phyloP scores from a whole-genome alignment of 2,329 filamentous ascomycete genomes.

The Colletotrichum trifolii region DNA sequence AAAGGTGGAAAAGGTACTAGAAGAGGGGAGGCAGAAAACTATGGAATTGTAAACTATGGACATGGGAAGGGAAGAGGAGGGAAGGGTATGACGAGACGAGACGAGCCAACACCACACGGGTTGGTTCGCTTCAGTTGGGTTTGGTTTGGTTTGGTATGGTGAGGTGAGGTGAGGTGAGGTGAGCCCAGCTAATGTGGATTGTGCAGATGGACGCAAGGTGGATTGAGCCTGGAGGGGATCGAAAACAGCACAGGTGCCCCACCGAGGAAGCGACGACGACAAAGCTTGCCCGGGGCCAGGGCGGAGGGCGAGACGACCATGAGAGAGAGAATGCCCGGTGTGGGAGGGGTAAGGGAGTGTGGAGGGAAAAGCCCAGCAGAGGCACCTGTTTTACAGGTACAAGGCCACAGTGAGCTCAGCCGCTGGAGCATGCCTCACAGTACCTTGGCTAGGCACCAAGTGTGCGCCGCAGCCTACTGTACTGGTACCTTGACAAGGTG shows the following conservation, averaged over 20 bases:
- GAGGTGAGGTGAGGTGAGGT: slow-evolving; percentile 14
- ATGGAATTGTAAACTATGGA: slow-evolving; percentile 9
- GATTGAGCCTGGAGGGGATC: slow-evolving; percentile 29
- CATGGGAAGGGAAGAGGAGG: neutral
- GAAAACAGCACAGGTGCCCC: slow-evolving; percentile 31
- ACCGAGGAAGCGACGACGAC: slow-evolving; percentile 34
- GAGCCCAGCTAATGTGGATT: slow-evolving; percentile 21
- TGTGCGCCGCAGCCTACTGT: no score
- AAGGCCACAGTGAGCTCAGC: no score
- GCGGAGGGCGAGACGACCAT: slow-evolving; percentile 7
- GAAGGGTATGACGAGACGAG: no score
- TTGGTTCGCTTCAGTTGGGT: no score
- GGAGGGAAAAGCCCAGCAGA: neutral
- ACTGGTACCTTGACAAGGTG: no score
- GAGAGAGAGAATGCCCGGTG: no score
- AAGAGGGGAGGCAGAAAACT: slow-evolving; percentile 31
- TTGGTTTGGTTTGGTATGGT: slow-evolving; percentile 6
- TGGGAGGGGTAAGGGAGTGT: slow-evolving; percentile 3
- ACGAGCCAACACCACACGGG: no score
- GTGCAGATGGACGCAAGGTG: neutral
- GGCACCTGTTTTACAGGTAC: no score
- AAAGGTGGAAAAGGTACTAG: no score
- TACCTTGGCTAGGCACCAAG: no score
- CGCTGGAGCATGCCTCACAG: no score
- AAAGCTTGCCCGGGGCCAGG: slow-evolving; percentile 33